Conservation (phyloP, 768 basidiomycete genomes). For the Auriscalpium microsporum region DNA sequence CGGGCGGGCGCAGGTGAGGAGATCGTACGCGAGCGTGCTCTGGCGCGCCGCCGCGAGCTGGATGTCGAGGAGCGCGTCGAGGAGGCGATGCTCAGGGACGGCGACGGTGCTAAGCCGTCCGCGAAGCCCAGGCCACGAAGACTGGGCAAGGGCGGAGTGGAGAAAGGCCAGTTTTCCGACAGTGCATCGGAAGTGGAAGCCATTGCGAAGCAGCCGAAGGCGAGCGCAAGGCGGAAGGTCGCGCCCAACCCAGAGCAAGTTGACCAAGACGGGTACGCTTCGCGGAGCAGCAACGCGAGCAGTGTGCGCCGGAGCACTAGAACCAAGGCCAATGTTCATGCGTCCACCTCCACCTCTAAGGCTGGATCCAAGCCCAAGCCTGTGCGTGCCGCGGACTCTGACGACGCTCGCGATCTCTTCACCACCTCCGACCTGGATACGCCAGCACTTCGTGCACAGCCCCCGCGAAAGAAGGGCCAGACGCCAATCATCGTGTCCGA, state of each 20-base stretch:
- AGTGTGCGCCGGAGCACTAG: not conserved
- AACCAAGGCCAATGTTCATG: not conserved
- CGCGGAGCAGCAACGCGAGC: not conserved
- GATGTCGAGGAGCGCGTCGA: slow-evolving; percentile 33
- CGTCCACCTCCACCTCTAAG: not conserved
- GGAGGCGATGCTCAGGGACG: slow-evolving; percentile 18
- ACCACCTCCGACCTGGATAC: not conserved
- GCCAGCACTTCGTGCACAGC: not conserved
- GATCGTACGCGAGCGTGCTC: slow-evolving; percentile 37
- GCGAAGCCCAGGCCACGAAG: not conserved
- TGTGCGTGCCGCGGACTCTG: not conserved
- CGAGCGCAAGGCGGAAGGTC: not conserved
- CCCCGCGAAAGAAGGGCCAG: not conserved
- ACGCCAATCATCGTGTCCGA: not conserved
- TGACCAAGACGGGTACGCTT: not conserved
- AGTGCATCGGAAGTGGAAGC: slow-evolving; percentile 6
- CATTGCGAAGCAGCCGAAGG: not conserved
- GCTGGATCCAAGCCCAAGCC: not conserved
- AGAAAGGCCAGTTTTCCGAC: not conserved
- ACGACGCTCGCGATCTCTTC: not conserved
- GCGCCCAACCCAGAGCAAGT: not conserved
- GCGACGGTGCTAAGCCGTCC: not conserved
- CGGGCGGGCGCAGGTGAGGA: slow-evolving; percentile 31
- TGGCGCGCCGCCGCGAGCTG: slow-evolving; percentile 31
- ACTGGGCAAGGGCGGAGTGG: not conserved